Evolutionary conservation across 1,139 yeast genomes (phyloP).

Genomic region (Ogataea hybrid): DNA sequence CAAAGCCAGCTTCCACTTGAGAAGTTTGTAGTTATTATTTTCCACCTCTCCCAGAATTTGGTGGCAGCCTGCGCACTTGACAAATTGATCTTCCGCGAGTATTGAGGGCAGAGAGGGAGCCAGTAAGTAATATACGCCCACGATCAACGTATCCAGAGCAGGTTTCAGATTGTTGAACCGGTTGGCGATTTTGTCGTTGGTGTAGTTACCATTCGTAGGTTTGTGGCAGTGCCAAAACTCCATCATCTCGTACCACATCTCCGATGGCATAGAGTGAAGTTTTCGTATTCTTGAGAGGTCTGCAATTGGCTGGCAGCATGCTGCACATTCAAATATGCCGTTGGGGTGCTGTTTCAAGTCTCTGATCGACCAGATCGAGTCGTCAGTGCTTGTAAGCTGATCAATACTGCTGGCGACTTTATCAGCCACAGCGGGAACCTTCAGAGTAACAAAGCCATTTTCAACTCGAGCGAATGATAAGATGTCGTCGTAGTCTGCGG

Average conservation of each 20-base stretch:
- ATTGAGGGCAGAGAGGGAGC: slow-evolving; percentile 31
- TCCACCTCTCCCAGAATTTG: slow-evolving; percentile 21
- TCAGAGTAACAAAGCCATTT: slow-evolving; percentile 4
- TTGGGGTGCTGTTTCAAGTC: slow-evolving; percentile 8
- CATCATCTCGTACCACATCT: slow-evolving; percentile 93
- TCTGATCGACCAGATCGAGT: slow-evolving; percentile 25
- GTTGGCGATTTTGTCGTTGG: slow-evolving; percentile 26
- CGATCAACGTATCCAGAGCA: slow-evolving; percentile 40
- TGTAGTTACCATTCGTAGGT: slow-evolving; percentile 45
- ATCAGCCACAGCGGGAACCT: slow-evolving; percentile 7
- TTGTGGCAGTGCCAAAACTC: slow-evolving; percentile 99
- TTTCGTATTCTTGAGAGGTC: slow-evolving; percentile 24
- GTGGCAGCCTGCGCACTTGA: slow-evolving; percentile 18
- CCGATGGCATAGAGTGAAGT: slow-evolving; percentile 79
- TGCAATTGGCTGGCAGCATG: slow-evolving; percentile 16
- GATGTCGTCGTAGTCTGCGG: slow-evolving; percentile 4
- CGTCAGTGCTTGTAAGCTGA: slow-evolving; percentile 15
- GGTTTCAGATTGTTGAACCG: slow-evolving; percentile 44
- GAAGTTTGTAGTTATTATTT: slow-evolving; percentile 37
- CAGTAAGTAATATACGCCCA: slow-evolving; percentile 60
- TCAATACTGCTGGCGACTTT: slow-evolving; percentile 3
- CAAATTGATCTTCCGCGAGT: not conserved
- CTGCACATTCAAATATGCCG: not conserved
- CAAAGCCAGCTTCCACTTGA: slow-evolving; percentile 61
- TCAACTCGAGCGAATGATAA: slow-evolving; percentile 3